Evolutionary conservation across 1,284 basidiomycete genomes (phyloP), one percentile per base, ranked within the genome.

Genomic region (Mycena citricolor): DNA sequence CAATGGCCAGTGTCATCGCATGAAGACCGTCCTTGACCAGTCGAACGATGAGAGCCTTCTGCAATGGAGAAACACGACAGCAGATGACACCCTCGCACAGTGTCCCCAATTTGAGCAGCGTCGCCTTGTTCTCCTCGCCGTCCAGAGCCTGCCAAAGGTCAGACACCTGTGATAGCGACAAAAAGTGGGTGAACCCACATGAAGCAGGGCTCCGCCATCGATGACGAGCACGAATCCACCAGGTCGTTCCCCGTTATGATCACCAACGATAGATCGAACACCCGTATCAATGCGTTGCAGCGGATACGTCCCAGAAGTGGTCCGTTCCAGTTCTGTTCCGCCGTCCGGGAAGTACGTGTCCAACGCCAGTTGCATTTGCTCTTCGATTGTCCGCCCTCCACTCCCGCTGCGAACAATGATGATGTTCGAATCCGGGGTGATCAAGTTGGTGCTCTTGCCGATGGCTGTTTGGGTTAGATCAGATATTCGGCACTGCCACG

Each of bases 211-310:
- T 22, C 76, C 68, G 12, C 95, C 95, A 60, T 99, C 97, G 48
- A 99, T 90, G 51, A 99, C 94, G 25, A 99, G 77, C 0, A 97
- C 90, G 64, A 91, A 95, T 1, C 95, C 95, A 28, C 97, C 97
- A 0, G 90, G 80, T n/a, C 90, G 77, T 13, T 84, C 73, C 5
- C 97, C 95, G 58, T 99, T 98, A 55, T 87, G 79, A 24, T 80
- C 70, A 2, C 94, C 94, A 3, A 97, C 90, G 39, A 98, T 80
- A 22, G 86, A 90, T 3, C 83, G 79, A 6, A 82, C 70, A 23
- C 87, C 89, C 1, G 84, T 85, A 40, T 78, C 78, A 35, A 86
- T 70, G 23, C 89, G 76, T 12, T 74, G 73, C 16, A 92, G 65
- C 4, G 74, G 70, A 45, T 71, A 68, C 51, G 17, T 42, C 44